Percentiles rank a stretch among this genome's conserved stretches.
These are phyloP conservation scores for Plantago rigida DNA, from an alignment of 305 asterid genomes.

Conservation along the genomic window DNA sequence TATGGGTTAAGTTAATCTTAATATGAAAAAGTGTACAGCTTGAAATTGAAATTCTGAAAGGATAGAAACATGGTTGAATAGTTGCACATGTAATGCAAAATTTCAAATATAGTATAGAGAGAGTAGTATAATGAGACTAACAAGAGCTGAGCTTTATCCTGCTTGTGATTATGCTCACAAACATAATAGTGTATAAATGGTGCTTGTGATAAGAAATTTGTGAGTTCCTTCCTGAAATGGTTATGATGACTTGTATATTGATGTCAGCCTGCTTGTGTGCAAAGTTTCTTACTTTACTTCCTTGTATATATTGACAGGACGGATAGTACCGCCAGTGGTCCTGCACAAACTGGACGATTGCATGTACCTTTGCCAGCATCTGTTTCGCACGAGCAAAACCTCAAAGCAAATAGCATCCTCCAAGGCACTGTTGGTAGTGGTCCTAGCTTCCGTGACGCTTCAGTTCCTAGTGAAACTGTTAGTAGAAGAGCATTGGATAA, in stretches of 20 bases:
- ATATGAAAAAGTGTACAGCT: too few relatives aligned
- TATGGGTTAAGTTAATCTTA: too few relatives aligned
- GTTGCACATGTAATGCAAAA: too few relatives aligned
- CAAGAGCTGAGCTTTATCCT: too few relatives aligned
- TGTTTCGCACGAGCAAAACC: constrained; percentile 31
- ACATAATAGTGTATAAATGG: too few relatives aligned
- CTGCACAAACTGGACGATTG: constrained; percentile 33
- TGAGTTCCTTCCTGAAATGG: constrained; percentile 14
- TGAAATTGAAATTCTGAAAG: too few relatives aligned
- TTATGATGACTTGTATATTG: not conserved
- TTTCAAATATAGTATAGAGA: too few relatives aligned
- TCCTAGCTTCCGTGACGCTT: constrained; percentile 29
- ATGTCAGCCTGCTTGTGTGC: constrained; percentile 5
- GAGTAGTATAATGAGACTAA: too few relatives aligned
- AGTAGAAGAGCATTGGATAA: constrained; percentile 89
- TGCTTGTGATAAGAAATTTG: not conserved
- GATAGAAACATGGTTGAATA: too few relatives aligned
- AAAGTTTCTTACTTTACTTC: constrained; percentile 5
- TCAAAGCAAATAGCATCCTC: constrained; percentile 34
- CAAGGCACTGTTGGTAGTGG: constrained; percentile 34
- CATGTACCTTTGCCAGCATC: constrained; percentile 31
- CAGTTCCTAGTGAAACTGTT: constrained; percentile 59
- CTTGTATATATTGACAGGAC: constrained; percentile 34
- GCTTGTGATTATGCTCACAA: too few relatives aligned
- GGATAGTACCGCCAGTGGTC: constrained; percentile 31